Evolutionary conservation across 768 basidiomycete species (phyloP), one percentile per base, ranked within the genome.

Genomic region (Xerocomellus chrysenteron): DNA sequence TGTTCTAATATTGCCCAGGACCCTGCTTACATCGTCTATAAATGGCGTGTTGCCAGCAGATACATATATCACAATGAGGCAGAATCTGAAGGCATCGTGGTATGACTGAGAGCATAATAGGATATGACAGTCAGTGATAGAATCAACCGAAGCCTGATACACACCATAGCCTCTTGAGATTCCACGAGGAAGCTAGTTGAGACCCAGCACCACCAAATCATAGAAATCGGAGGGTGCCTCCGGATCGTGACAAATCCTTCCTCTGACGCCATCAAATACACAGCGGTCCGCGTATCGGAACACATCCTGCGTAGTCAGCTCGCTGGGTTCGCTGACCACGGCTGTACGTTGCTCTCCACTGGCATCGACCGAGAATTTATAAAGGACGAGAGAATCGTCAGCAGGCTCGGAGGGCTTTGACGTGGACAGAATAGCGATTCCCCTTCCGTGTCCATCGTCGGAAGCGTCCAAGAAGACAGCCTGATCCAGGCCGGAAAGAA

Each of bases 331-430:
- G 48, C 65, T 59, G 51, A 59, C 43, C 26, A 44, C 43, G 3
- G 53, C 55, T 5, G 47, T 59, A 28, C 62, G 59, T 3, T 40
- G 40, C 16, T 63, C 58, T 26, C 52, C 61, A 10, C 65, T 65
- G 21, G 56, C 65, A 21, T 66, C 65, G 9, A 66, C 32, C 3
- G 65, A 39, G 46, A 67, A 49, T 40, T 65, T 67, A n/a, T 62
- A 57, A 17, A 66, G 56, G 36, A 40, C 16, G 14, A 39, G 17
- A n/a, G 52, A 24, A 8, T 33, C 2, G 14, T 39, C n/a, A 7
- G 12, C 14, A n/a, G 19, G 32, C 2, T 42, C 46, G 2, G 46
- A 32, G 4, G 35, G 47, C 2, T 50, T 45, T 35, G 44, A 39
- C 10, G 33, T 14, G 16, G 56, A 53, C 21, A 64, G 16, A 3